A percentile compares a stretch with the other conserved stretches of the same genome.
These are phyloP conservation scores for Termitomyces sp. DNA, from an alignment of 768 basidiomycete species.

Conservation along the genomic window DNA sequence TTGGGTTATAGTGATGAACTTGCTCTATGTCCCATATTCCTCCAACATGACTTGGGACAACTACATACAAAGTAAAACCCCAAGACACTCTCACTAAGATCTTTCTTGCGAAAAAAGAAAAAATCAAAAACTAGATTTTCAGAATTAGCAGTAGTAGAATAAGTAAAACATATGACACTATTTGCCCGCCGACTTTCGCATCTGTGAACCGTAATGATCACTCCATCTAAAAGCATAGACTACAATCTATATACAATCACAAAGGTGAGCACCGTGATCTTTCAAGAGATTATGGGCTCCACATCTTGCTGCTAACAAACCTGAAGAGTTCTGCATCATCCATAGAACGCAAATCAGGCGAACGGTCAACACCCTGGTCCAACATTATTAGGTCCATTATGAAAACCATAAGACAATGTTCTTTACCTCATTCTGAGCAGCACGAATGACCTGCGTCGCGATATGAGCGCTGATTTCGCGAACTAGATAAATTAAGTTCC, in stretches of 20 bases:
- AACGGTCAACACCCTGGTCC: slow-evolving; percentile 47
- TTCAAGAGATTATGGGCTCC: slow-evolving; percentile 43
- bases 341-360: slow-evolving; percentile 46
- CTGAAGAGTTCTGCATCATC: slow-evolving; percentile 47
- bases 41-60: no score
- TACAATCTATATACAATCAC: background rate
- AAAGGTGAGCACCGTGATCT: background rate
- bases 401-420: background rate
- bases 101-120: no score
- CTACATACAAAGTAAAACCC: no score
- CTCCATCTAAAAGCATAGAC: background rate
- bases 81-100: background rate
- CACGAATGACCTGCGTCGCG: slow-evolving; percentile 68
- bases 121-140: background rate
- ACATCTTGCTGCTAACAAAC: slow-evolving; percentile 65
- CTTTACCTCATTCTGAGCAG: slow-evolving; percentile 70
- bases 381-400: background rate
- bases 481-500: slow-evolving; percentile 29
- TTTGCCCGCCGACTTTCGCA: no score
- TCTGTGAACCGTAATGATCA: background rate
- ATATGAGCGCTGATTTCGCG: slow-evolving; percentile 80
- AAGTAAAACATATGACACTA: no score
- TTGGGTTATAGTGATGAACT: background rate
- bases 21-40: background rate
- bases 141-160: background rate